Evolutionary conservation across 2,329 filamentous ascomycete species (phyloP), one percentile per base, ranked within the genome.

Genomic region (Exophiala xenobiotica): DNA sequence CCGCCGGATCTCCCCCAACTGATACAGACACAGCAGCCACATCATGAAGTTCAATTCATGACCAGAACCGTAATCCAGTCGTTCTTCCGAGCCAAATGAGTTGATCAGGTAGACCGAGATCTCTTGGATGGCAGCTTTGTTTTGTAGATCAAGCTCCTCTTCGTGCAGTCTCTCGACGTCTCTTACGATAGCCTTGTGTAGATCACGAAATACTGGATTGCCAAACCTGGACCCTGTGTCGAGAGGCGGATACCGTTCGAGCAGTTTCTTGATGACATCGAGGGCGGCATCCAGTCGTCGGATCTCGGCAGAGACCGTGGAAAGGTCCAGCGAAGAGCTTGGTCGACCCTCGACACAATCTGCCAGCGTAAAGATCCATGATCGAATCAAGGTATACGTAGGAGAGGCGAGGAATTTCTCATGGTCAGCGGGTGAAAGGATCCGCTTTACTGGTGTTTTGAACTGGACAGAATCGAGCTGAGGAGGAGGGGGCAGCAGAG

Each of bases 31-130:
- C n/a, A 99, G 80, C 27, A 97, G 80, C 91, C 92, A 99, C 66
- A 96, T 86, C 69, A 92, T 78, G 72, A 99, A 97, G 75, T 99
- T 97, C 56, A 99, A 80, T 73, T 99, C 93, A 69, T 99, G 93
- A 2, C 93, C 93, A 0, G 90, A 96, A 44, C 93, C 93, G 68
- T 99, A 99, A 73, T 99, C 93, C 64, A 99, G 93, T 33, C 92
- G 82, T 45, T 81, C 81, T 38, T 85, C 81, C 66, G 95, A 96
- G 39, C 93, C 93, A 59, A 97, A 91, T 0, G 88, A 86, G 64
- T 95, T 81, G 57, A 80, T 73, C 26, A 99, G 78, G 70, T 99
- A 99, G 23, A 85, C 82, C 0, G 86, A 85, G 4, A 87, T 75
- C 67, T 99, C 93, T 2, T 78, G 71, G 41, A 86, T 76, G 11